Evolutionary conservation across 1,139 yeast species (phyloP).

Genomic region (Dujonia santamariae): DNA sequence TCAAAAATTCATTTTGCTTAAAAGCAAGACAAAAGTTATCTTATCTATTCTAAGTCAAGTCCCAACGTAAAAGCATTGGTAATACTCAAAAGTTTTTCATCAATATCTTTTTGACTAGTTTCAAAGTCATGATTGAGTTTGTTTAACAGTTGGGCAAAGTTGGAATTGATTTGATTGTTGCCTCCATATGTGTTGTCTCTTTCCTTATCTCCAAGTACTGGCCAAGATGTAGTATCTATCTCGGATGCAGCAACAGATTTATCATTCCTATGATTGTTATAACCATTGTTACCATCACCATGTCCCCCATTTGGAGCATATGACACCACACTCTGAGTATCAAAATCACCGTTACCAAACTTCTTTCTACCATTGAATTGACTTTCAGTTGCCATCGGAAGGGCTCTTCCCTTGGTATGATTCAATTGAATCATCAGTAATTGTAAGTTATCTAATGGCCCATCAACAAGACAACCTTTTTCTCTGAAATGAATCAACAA

Average conservation of each 20-base stretch:
- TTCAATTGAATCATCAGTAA: conserved; percentile 63
- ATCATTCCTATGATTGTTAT: conserved; percentile 25
- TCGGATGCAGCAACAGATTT: conserved; percentile 23
- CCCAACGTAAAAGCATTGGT: conserved; percentile 41
- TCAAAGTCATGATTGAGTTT: conserved; percentile 21
- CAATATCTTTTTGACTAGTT: conserved; percentile 24
- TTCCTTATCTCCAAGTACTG: conserved; percentile 22
- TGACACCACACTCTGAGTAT: conserved; percentile 6
- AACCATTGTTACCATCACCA: no score
- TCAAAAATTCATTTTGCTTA: no score
- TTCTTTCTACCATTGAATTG: conserved; percentile 10
- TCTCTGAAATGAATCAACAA: conserved; percentile 77
- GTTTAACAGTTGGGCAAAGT: conserved; percentile 42
- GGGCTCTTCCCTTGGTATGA: conserved; percentile 7
- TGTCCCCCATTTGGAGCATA: conserved; percentile 12
- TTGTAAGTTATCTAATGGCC: conserved; percentile 80
- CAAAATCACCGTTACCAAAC: conserved; percentile 13
- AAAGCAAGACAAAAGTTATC: no score
- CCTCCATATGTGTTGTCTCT: conserved; percentile 16
- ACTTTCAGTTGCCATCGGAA: neutral
- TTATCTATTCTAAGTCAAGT: conserved; percentile 2
- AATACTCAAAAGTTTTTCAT: conserved; percentile 48
- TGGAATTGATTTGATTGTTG: conserved; percentile 30
- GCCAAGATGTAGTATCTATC: conserved; percentile 29
- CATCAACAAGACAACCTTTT: conserved; percentile 86